Conservation (phyloP, 169 alveolate species). For the Plasmodium sp. region DNA sequence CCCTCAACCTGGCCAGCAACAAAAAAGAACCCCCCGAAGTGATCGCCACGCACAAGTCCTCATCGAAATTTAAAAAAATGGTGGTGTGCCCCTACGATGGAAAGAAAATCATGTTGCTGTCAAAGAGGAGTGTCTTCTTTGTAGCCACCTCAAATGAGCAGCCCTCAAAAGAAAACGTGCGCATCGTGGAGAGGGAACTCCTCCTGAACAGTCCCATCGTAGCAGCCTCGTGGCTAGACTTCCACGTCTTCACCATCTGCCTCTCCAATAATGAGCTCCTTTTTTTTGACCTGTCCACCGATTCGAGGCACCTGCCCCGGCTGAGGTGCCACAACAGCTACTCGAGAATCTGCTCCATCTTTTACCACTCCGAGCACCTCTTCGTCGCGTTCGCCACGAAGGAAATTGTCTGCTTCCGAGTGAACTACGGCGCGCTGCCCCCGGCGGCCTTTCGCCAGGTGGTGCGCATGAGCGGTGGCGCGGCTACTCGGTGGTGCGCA, state of each 20-base stretch:
- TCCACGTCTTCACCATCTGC: conserved; percentile 18
- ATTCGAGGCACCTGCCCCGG: neutral
- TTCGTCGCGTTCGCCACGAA: conserved; percentile 26
- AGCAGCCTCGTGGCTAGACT: conserved; percentile 48
- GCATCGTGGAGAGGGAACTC: neutral
- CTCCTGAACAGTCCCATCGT: conserved; percentile 17
- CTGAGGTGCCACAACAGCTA: conserved; percentile 23
- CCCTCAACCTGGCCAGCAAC: neutral
- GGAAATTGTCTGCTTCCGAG: conserved; percentile 44
- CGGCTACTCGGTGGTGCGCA: neutral
- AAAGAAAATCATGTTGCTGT: conserved; percentile 27
- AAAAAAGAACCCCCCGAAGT: neutral
- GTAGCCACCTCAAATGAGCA: neutral
- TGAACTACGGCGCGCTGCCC: conserved; percentile 5
- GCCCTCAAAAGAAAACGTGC: neutral
- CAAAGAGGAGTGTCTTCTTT: conserved; percentile 24
- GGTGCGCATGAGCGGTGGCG: neutral
- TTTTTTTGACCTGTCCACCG: conserved; percentile 13
- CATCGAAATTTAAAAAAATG: conserved; percentile 3
- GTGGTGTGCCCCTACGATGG: conserved; percentile 52
- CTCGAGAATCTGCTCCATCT: conserved; percentile 18
- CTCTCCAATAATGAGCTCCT: conserved; percentile 22
- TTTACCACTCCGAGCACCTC: neutral
- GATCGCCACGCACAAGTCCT: neutral
- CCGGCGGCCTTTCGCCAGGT: conserved; percentile 28